A percentile compares a stretch with the other conserved stretches of the same genome.
phyloP scores from a whole-genome alignment of 192 early-diverging fungal species.

The Paraglomus brasilianum region DNA sequence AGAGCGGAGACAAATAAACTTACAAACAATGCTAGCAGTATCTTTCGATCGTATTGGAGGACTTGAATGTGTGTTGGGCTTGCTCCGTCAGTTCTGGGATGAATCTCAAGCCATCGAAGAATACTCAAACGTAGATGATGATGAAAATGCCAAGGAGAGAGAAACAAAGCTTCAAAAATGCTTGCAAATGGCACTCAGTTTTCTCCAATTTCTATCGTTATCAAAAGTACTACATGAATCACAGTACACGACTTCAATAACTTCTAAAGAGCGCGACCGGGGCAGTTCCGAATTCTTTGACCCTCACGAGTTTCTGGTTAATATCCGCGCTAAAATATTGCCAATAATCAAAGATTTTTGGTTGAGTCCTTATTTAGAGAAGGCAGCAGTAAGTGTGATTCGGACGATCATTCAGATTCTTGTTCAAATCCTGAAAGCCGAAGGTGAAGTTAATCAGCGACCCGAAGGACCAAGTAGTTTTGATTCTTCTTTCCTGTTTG shows the following conservation, averaged over 20 bases:
- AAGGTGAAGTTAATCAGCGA: slow-evolving; percentile 62
- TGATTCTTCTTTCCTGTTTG: background rate
- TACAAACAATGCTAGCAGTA: slow-evolving; percentile 63
- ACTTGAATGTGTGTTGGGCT: slow-evolving; percentile 46
- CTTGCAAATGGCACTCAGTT: slow-evolving; percentile 57
- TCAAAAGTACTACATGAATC: slow-evolving; percentile 73
- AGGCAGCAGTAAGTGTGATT: slow-evolving; percentile 53
- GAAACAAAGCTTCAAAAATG: slow-evolving; percentile 43
- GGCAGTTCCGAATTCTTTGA: slow-evolving; percentile 65
- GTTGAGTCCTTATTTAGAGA: slow-evolving; percentile 57
- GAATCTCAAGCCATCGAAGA: slow-evolving; percentile 38
- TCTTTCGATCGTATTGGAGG: slow-evolving; percentile 62
- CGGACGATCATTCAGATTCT: slow-evolving; percentile 61
- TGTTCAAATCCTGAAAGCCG: slow-evolving; percentile 67
- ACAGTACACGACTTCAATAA: slow-evolving; percentile 57
- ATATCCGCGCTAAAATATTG: slow-evolving; percentile 59
- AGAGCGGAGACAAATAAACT: slow-evolving; percentile 53
- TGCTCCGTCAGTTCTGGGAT: slow-evolving; percentile 51
- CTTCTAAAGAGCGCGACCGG: slow-evolving; percentile 55
- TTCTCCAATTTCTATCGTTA: slow-evolving; percentile 70
- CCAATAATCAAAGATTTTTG: slow-evolving; percentile 64
- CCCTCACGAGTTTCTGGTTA: slow-evolving; percentile 64
- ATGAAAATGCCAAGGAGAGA: slow-evolving; percentile 39
- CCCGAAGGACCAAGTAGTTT: slow-evolving; percentile 10
- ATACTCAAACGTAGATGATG: slow-evolving; percentile 29